Percentiles rank a stretch among this genome's conserved stretches.
These are phyloP conservation scores for Suillus alpinus DNA, from an alignment of 768 basidiomycete genomes.

Conservation along the genomic window DNA sequence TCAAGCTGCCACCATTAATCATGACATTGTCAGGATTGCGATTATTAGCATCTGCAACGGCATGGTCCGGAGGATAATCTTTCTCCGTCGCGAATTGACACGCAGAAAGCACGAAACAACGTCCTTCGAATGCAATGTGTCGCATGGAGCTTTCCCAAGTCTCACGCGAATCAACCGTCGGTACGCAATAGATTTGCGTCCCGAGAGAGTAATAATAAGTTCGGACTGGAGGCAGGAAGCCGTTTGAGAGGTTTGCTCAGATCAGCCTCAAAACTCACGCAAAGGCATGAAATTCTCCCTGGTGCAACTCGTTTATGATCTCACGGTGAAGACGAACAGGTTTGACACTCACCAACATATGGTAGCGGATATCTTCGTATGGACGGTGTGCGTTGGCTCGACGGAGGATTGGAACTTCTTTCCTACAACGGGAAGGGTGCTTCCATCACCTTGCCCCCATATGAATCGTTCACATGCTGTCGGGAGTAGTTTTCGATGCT, in stretches of 20 bases:
- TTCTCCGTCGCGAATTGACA: constrained; percentile 56
- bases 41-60: constrained; percentile 36
- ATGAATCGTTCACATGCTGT: constrained; percentile 59
- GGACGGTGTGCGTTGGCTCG: constrained; percentile 21
- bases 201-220: constrained; percentile 58
- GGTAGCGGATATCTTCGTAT: constrained; percentile 49
- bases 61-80: constrained; percentile 49
- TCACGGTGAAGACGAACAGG: background rate
- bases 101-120: constrained; percentile 66
- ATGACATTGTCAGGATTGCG: constrained; percentile 48
- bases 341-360: constrained; percentile 51
- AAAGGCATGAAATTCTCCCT: constrained; percentile 76
- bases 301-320: background rate
- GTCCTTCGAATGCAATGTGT: constrained; percentile 66
- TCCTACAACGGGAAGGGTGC: constrained; percentile 48
- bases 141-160: constrained; percentile 57
- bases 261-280: constrained; percentile 32
- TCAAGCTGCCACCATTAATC: constrained; percentile 62
- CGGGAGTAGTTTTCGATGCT: constrained; percentile 64
- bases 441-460: constrained; percentile 61
- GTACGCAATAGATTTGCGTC: constrained; percentile 61
- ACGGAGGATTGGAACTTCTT: constrained; percentile 32
- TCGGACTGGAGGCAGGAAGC: constrained; percentile 38
- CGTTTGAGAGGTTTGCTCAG: background rate
- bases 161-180: constrained; percentile 60